These are phyloP conservation scores for Xylaria cubensis DNA, from an alignment of 495 filamentous ascomycete genomes.

Conservation along the genomic window DNA sequence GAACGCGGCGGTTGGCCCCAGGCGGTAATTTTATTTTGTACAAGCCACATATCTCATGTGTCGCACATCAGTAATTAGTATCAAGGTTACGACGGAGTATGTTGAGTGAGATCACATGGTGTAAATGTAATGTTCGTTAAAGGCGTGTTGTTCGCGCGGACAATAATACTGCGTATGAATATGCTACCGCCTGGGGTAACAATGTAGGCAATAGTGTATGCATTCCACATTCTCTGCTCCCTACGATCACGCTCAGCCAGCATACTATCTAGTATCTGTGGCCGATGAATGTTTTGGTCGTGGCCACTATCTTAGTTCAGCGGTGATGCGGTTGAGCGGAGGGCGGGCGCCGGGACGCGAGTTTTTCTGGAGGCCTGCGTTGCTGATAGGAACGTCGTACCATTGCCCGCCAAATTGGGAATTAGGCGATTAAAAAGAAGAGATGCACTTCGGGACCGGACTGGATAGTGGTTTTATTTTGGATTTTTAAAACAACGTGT, in stretches of 20 bases:
- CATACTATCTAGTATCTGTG: neutral
- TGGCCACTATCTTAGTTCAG: neutral
- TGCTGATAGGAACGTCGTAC: neutral
- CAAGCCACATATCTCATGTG: neutral
- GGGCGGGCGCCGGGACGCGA: neutral
- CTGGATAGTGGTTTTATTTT: conserved; percentile 8
- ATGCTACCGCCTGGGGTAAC: neutral
- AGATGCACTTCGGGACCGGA: neutral
- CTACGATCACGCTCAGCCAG: neutral
- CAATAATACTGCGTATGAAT: neutral
- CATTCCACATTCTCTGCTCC: neutral
- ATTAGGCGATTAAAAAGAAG: neutral
- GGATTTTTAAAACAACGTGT: neutral
- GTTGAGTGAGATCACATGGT: neutral
- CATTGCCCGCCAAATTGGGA: neutral
- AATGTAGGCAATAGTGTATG: neutral
- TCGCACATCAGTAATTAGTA: neutral
- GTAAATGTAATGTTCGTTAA: neutral
- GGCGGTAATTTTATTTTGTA: neutral
- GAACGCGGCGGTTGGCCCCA: neutral
- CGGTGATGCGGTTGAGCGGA: neutral
- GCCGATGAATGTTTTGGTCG: neutral
- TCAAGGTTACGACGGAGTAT: neutral
- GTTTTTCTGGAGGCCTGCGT: neutral
- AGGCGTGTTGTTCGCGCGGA: neutral